A percentile compares a stretch with the other conserved stretches of the same genome.
Conservation (phyloP, 768 basidiomycete species). For the Kwoniella sp. region DNA sequence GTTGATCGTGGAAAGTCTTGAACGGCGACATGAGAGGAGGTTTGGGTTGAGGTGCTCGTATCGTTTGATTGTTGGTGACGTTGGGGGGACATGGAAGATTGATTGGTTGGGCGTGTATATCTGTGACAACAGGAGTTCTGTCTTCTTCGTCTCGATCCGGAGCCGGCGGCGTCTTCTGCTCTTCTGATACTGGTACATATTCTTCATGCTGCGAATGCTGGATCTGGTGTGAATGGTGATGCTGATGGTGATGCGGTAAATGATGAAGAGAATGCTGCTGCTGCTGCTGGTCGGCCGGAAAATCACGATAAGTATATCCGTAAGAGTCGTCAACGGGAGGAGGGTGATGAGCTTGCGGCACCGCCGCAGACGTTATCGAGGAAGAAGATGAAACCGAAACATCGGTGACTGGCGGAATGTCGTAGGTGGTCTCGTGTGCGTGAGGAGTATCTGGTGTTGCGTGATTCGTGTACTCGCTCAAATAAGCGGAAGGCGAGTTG, state of each 20-base stretch:
- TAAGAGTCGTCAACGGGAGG: slow-evolving; percentile 19
- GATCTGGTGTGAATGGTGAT: neutral
- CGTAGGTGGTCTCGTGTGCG: slow-evolving; percentile 12
- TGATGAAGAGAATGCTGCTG: too few relatives aligned
- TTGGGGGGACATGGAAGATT: slow-evolving; percentile 32
- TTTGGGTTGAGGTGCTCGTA: slow-evolving; percentile 11
- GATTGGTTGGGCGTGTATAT: slow-evolving; percentile 27
- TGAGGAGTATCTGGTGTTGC: slow-evolving; percentile 19
- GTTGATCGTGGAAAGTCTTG: slow-evolving; percentile 25
- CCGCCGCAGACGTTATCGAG: slow-evolving; percentile 3
- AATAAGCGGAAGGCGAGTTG: slow-evolving; percentile 19
- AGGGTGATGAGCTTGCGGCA: slow-evolving; percentile 14
- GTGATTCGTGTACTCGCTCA: slow-evolving; percentile 9
- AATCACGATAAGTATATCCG: slow-evolving; percentile 19
- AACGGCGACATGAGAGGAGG: slow-evolving; percentile 39
- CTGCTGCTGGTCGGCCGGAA: neutral
- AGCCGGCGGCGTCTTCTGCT: slow-evolving; percentile 30
- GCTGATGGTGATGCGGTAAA: neutral
- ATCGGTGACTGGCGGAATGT: slow-evolving; percentile 11
- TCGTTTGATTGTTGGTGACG: slow-evolving; percentile 6
- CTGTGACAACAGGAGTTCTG: slow-evolving; percentile 37
- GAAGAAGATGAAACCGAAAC: slow-evolving; percentile 7
- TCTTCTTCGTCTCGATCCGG: slow-evolving; percentile 30
- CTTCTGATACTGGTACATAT: slow-evolving; percentile 16
- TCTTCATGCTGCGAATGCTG: slow-evolving; percentile 2